Evolutionary conservation across 1,284 basidiomycete species (phyloP).

Genomic region (Rhodotorula sp.): DNA sequence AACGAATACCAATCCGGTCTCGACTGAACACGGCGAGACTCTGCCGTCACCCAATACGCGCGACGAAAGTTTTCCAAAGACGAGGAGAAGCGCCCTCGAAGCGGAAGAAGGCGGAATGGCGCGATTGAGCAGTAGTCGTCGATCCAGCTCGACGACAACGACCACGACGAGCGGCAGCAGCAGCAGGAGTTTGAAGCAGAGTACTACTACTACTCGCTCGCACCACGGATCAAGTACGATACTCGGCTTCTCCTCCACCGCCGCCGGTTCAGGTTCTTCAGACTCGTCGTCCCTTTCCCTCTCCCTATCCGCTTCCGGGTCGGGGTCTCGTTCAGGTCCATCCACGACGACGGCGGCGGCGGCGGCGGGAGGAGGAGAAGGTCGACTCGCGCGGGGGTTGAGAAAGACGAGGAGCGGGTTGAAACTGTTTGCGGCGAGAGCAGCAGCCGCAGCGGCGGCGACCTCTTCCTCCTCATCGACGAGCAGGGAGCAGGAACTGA

Average conservation of each 20-base stretch:
- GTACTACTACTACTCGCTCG: too few relatives aligned
- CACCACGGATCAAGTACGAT: too few relatives aligned
- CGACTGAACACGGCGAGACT: too few relatives aligned
- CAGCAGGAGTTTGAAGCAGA: not conserved
- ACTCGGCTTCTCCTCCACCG: not conserved
- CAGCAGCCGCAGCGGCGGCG: not conserved
- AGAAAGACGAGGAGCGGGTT: slow-evolving; percentile 25
- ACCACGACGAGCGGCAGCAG: not conserved
- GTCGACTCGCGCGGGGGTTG: slow-evolving; percentile 20
- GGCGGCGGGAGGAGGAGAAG: not conserved
- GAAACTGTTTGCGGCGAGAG: slow-evolving; percentile 14
- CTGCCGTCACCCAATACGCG: too few relatives aligned
- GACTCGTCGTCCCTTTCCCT: not conserved
- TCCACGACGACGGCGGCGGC: too few relatives aligned
- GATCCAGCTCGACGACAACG: not conserved
- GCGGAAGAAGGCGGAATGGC: not conserved
- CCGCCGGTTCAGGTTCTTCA: not conserved
- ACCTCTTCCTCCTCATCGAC: not conserved
- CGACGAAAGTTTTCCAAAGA: too few relatives aligned
- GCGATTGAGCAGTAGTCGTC: not conserved
- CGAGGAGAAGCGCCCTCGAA: too few relatives aligned
- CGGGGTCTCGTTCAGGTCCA: too few relatives aligned
- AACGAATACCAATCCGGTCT: too few relatives aligned
- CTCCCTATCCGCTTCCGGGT: not conserved
- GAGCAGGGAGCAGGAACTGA: not conserved